These are phyloP conservation scores for Chimonanthus salicifolius DNA, from an alignment of 164 flowering plant species.

Conservation along the genomic window DNA sequence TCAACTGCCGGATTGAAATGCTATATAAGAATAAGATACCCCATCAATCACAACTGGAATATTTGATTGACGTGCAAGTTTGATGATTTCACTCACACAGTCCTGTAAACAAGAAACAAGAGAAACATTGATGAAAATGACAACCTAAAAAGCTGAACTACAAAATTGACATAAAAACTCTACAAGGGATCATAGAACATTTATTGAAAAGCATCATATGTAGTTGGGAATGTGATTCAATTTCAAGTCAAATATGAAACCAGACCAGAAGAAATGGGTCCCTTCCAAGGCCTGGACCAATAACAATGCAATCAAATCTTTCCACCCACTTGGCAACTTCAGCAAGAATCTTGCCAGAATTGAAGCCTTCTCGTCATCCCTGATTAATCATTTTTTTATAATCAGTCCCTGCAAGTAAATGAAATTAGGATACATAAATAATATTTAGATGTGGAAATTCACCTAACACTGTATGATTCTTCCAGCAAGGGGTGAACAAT, in stretches of 20 bases:
- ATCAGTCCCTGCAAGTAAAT: conserved; percentile 6
- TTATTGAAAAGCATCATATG: neutral
- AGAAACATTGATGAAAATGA: neutral
- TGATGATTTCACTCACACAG: conserved; percentile 80
- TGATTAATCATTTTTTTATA: conserved; percentile 19
- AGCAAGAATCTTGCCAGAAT: conserved; percentile 50
- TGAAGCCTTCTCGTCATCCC: conserved; percentile 58
- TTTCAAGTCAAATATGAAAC: conserved; percentile 4
- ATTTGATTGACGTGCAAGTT: conserved; percentile 60
- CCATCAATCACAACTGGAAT: conserved; percentile 93
- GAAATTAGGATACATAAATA: neutral
- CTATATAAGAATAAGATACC: conserved; percentile 34
- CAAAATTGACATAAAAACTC: neutral
- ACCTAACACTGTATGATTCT: conserved; percentile 89
- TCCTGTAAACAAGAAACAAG: conserved; percentile 43
- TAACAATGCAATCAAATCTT: conserved; percentile 92
- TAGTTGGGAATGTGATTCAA: too few relatives aligned
- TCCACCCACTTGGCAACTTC: conserved; percentile 96
- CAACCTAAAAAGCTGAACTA: neutral
- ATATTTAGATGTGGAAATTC: conserved; percentile 1
- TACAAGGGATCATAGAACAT: neutral
- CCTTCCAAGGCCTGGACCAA: conserved; percentile 98
- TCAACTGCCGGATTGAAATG: neutral
- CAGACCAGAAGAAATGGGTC: conserved; percentile 92
- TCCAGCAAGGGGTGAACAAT: conserved; percentile 94